Evolutionary conservation across 83 land plant species (phyloP).

Genomic region (Diphasiastrum complanatum): DNA sequence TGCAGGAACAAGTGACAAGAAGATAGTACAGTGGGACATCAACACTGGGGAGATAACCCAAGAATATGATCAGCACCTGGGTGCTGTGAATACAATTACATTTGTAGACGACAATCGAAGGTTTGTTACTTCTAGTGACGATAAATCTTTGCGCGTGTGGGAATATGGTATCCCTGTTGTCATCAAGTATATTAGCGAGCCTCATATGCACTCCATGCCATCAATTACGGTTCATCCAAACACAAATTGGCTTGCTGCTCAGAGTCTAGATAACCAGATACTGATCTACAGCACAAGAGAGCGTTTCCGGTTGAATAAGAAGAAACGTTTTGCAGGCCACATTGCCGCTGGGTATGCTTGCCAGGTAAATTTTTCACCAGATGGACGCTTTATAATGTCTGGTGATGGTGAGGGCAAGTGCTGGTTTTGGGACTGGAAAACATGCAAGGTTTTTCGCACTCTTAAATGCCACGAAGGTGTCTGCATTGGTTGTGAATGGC

Average conservation of each 20-base stretch:
- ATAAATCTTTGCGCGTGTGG: constrained; percentile 90
- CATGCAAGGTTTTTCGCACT: constrained; percentile 71
- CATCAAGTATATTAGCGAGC: constrained; percentile 93
- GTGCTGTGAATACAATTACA: constrained; percentile 92
- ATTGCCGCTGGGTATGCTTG: constrained; percentile 95
- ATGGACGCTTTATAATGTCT: constrained; percentile 89
- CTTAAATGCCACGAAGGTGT: constrained; percentile 84
- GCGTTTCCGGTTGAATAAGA: constrained; percentile 89
- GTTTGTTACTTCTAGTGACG: constrained; percentile 95
- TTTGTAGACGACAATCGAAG: constrained; percentile 90
- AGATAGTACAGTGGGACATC: constrained; percentile 98
- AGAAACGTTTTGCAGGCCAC: constrained; percentile 95
- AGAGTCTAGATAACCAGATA: constrained; percentile 95
- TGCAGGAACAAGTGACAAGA: constrained; percentile 95
- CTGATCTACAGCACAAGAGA: constrained; percentile 86
- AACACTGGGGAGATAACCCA: constrained; percentile 82
- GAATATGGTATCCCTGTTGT: constrained; percentile 96
- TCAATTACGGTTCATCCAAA: constrained; percentile 82
- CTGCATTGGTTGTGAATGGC: constrained; percentile 95
- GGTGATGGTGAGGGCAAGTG: constrained; percentile 95
- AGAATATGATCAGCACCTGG: constrained; percentile 95
- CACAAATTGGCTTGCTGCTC: constrained; percentile 86
- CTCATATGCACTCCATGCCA: constrained; percentile 99
- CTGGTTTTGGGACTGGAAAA: constrained; percentile 99
- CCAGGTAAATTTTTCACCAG: constrained; percentile 95